A percentile compares a stretch with the other conserved stretches of the same genome.
Evolutionary conservation across 2,329 filamentous ascomycete species (phyloP).

Genomic region (Curvularia hawaiiensis): DNA sequence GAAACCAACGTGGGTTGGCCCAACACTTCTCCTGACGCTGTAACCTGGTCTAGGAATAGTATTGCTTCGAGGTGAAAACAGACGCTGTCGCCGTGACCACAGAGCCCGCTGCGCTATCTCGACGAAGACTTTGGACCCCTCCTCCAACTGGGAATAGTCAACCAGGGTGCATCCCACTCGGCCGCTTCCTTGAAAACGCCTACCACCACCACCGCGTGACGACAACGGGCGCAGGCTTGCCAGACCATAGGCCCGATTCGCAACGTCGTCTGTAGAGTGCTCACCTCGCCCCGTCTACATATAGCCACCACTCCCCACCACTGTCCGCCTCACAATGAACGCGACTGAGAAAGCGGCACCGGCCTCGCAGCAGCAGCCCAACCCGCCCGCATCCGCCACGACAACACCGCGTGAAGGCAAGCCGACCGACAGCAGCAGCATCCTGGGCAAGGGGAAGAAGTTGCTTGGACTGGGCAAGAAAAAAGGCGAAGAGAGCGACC

Average conservation of each 20-base stretch:
- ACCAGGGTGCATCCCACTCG: slow-evolving; percentile 23
- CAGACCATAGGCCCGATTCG: slow-evolving; percentile 16
- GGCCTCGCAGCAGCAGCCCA: slow-evolving; percentile 12
- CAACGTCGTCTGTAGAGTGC: slow-evolving; percentile 6
- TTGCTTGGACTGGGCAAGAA: slow-evolving; percentile 46
- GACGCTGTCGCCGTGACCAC: not conserved
- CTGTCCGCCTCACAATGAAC: slow-evolving; percentile 13
- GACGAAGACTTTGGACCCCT: not conserved
- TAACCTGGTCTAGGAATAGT: not conserved
- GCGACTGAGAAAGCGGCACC: slow-evolving; percentile 12
- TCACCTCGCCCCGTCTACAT: not conserved
- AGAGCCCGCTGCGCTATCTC: not conserved
- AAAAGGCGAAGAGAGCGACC: slow-evolving; percentile 31
- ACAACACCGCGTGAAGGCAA: slow-evolving; percentile 27
- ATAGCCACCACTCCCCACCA: not conserved
- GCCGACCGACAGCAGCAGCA: slow-evolving; percentile 30
- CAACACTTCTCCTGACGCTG: not conserved
- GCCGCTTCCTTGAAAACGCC: slow-evolving; percentile 13
- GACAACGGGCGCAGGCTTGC: slow-evolving; percentile 11
- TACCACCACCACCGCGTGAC: slow-evolving; percentile 17
- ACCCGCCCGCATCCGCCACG: slow-evolving; percentile 23
- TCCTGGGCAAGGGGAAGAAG: slow-evolving; percentile 45
- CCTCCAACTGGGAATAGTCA: not conserved
- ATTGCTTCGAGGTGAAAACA: not conserved
- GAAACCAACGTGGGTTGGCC: slow-evolving; percentile 4